Percentiles rank a stretch among this genome's conserved stretches.
These are phyloP conservation scores for Nigrospora oryzae DNA, from an alignment of 2,329 filamentous ascomycete genomes.

Conservation along the genomic window DNA sequence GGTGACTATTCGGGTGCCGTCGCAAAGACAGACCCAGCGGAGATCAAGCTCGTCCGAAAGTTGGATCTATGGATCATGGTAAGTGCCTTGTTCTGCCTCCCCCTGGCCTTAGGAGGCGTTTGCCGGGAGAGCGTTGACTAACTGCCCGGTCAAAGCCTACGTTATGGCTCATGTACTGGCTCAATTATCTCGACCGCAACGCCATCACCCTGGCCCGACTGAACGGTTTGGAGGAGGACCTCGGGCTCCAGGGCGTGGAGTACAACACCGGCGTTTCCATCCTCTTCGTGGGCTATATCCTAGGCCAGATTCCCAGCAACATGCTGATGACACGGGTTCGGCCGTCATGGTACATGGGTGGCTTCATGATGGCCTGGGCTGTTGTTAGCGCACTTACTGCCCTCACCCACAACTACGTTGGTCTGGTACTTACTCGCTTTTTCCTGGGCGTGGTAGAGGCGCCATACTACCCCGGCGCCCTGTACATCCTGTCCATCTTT, in stretches of 20 bases:
- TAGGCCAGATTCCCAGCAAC: constrained; percentile 35
- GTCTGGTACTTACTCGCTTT: constrained; percentile 31
- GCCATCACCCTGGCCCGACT: constrained; percentile 22
- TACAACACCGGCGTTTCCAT: constrained; percentile 45
- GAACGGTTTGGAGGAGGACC: constrained; percentile 41
- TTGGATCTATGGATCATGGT: too few species aligned
- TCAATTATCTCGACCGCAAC: constrained; percentile 43
- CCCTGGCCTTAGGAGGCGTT: too few species aligned
- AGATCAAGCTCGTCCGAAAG: too few species aligned
- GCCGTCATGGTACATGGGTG: constrained; percentile 27
- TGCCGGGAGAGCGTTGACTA: too few species aligned
- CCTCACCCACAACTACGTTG: constrained; percentile 28
- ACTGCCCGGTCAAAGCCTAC: too few species aligned
- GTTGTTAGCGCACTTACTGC: constrained; percentile 37
- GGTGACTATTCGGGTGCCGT: too few species aligned
- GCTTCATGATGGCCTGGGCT: constrained; percentile 35
- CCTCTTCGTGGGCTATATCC: constrained; percentile 31
- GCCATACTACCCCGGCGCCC: constrained; percentile 33
- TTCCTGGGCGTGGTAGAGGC: constrained; percentile 37
- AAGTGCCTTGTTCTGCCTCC: too few species aligned
- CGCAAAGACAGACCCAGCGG: too few species aligned
- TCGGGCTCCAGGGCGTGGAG: constrained; percentile 45
- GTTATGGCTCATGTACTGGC: constrained; percentile 37
- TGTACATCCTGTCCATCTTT: constrained; percentile 4
- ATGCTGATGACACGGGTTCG: constrained; percentile 32